These are phyloP conservation scores for Monotropa hypopitys DNA, from an alignment of 179 eudicot species.

Conservation along the genomic window DNA sequence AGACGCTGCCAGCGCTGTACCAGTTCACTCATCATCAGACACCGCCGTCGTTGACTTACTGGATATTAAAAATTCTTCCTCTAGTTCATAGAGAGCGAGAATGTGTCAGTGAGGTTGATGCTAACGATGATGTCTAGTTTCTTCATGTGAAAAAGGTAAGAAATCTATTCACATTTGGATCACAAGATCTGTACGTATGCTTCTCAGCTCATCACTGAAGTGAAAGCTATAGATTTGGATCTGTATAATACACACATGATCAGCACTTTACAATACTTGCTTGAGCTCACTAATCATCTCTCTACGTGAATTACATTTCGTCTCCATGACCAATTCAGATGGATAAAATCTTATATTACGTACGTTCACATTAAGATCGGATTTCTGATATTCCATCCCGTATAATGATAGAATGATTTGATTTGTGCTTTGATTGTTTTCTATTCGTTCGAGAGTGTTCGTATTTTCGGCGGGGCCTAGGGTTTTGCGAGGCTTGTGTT, in stretches of 20 bases:
- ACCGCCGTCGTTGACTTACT: background rate
- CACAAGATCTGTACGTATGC: background rate
- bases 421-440: constrained; percentile 3
- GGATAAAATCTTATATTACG: background rate
- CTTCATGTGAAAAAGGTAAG: constrained; percentile 7
- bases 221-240: background rate
- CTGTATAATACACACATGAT: background rate
- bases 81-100: background rate
- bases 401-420: background rate
- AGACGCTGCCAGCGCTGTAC: background rate
- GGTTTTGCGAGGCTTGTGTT: background rate
- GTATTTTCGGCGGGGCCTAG: background rate
- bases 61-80: too few relatives aligned
- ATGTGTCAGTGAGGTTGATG: background rate
- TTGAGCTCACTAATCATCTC: background rate
- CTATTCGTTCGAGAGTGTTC: background rate
- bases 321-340: background rate
- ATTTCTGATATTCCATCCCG: background rate
- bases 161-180: background rate
- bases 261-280: background rate
- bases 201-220: background rate
- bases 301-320: background rate
- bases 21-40: background rate
- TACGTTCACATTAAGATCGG: background rate
- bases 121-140: background rate